A percentile compares a stretch with the other conserved stretches of the same genome.
These are phyloP conservation scores for Linanthus parryae DNA, from an alignment of 148 eudicot species.

Conservation along the genomic window DNA sequence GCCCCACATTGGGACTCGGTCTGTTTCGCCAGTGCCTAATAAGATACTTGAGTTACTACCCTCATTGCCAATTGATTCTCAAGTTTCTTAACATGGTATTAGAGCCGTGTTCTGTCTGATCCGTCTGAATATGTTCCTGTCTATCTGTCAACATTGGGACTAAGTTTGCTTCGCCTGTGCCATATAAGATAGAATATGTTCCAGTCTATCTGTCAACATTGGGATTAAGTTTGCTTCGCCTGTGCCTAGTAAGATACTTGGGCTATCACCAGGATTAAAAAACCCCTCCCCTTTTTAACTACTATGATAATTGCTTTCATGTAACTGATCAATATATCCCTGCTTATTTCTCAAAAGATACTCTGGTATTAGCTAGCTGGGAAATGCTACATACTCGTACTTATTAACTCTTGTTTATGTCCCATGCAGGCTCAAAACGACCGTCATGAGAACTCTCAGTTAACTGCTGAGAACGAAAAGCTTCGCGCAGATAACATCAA, in stretches of 20 bases:
- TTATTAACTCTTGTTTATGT: background rate
- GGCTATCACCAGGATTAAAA: no score
- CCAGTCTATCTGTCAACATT: no score
- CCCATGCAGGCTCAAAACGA: constrained; percentile 89
- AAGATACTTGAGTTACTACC: background rate
- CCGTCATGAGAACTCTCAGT: constrained; percentile 71
- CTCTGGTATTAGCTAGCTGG: background rate
- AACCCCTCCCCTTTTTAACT: no score
- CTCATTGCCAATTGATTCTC: background rate
- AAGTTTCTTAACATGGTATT: background rate
- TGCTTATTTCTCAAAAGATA: background rate
- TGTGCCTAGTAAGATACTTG: no score
- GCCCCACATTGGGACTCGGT: background rate
- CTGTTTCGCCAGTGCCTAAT: background rate
- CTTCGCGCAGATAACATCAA: constrained; percentile 86
- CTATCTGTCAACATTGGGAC: no score
- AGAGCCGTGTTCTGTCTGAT: background rate
- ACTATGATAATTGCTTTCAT: background rate
- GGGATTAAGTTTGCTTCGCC: no score
- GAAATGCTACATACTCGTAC: background rate
- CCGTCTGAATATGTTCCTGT: no score
- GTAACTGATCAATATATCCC: background rate
- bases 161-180: no score
- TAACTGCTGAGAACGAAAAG: constrained; percentile 81
- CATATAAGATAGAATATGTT: no score